phyloP scores from a whole-genome alignment of 2,329 filamentous ascomycete genomes.

The Chalaropsis thielavioides region DNA sequence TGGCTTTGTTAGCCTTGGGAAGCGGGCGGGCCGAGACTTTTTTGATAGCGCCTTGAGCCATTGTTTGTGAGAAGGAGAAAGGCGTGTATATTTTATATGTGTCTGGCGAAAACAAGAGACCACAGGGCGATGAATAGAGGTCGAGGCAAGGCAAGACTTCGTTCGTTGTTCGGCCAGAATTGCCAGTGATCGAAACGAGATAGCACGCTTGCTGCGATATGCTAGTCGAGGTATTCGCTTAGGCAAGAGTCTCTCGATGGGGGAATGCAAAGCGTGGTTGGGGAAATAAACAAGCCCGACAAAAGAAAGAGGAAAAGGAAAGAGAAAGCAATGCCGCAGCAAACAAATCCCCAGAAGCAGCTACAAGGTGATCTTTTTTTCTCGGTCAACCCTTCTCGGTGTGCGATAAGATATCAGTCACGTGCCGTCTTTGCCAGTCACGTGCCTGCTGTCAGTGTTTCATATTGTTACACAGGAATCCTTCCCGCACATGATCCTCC shows the following conservation, averaged over 20 bases:
- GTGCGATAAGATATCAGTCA: neutral
- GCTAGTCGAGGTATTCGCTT: neutral
- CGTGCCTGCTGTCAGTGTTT: neutral
- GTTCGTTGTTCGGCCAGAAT: too few species aligned
- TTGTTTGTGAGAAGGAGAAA: neutral
- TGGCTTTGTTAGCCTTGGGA: constrained; percentile 25
- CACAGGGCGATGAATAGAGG: neutral
- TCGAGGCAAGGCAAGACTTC: neutral
- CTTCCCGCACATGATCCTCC: neutral
- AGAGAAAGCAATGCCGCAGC: neutral
- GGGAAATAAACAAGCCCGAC: neutral
- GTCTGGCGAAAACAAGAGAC: too few species aligned
- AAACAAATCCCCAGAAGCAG: neutral
- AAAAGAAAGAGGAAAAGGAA: neutral
- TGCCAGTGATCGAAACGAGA: too few species aligned
- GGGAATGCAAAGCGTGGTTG: too few species aligned
- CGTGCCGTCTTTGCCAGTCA: neutral
- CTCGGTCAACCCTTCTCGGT: neutral
- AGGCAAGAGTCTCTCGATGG: neutral
- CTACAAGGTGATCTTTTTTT: neutral
- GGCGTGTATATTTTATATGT: too few species aligned
- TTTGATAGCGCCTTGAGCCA: constrained; percentile 43
- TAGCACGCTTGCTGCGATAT: too few species aligned
- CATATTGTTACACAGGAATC: neutral
- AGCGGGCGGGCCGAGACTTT: constrained; percentile 30